Evolutionary conservation across 768 basidiomycete species (phyloP).

Genomic region (Naganishia kalamii): DNA sequence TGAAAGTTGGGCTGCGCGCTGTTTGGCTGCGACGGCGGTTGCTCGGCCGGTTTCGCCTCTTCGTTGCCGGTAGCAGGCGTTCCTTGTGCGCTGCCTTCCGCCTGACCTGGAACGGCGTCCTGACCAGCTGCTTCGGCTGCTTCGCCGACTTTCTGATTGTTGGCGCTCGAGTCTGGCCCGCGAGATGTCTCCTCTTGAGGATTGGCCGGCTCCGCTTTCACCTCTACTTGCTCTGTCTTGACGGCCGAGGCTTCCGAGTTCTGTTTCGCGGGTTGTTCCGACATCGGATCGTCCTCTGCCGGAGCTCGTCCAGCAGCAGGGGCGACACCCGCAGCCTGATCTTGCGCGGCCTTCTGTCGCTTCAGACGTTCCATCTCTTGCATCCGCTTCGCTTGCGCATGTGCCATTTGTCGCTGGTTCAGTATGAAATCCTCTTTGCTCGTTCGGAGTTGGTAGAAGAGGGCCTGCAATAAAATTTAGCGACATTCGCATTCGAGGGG

Average conservation of each 20-base stretch:
- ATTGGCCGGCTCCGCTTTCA: conserved; percentile 7
- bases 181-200: conserved; percentile 5
- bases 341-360: conserved; percentile 38
- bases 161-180: background rate
- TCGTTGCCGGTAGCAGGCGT: background rate
- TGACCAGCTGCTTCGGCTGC: background rate
- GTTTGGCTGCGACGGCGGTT: conserved; percentile 4
- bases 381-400: conserved; percentile 30
- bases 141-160: background rate
- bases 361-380: conserved; percentile 28
- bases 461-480: conserved; percentile 54
- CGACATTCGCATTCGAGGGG: conserved; percentile 9
- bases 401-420: conserved; percentile 36
- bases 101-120: background rate
- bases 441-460: conserved; percentile 92
- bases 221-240: conserved; percentile 28
- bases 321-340: conserved; percentile 42
- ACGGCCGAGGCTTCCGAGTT: conserved; percentile 28
- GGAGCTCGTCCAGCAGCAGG: conserved; percentile 4
- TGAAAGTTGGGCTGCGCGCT: conserved; percentile 13
- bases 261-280: background rate
- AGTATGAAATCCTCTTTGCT: conserved; percentile 62
- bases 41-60: background rate
- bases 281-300: background rate
- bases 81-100: background rate